Evolutionary conservation across 169 alveolate genomes (phyloP).

Genomic region (Plasmodium cynomolgi): DNA sequence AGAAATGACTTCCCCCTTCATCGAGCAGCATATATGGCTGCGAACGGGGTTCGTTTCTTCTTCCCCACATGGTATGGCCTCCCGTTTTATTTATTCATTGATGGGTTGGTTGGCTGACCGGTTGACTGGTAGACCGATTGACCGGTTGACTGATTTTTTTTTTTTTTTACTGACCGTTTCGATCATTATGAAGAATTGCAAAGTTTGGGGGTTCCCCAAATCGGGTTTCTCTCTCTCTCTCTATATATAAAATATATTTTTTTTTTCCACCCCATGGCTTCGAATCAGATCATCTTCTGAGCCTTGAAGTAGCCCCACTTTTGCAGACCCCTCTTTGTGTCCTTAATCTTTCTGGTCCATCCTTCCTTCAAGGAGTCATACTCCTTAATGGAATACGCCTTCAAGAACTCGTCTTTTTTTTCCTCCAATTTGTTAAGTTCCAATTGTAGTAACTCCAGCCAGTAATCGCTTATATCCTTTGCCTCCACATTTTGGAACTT

Average conservation of each 20-base stretch:
- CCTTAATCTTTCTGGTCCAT: constrained; percentile 41
- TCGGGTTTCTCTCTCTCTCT: background rate
- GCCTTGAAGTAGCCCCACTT: constrained; percentile 56
- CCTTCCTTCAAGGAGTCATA: constrained; percentile 10
- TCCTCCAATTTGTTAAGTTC: constrained; percentile 20
- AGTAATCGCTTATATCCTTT: constrained; percentile 37
- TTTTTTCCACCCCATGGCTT: background rate
- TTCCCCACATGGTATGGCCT: background rate
- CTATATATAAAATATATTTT: background rate
- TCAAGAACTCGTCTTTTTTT: constrained; percentile 31
- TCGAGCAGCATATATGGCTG: background rate
- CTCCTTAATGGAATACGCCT: background rate
- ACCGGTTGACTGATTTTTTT: background rate
- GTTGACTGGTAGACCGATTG: background rate
- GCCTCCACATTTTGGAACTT: constrained; percentile 30
- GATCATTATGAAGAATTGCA: background rate
- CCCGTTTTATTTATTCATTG: background rate
- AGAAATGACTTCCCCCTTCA: background rate
- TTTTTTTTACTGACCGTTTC: background rate
- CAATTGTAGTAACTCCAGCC: constrained; percentile 14
- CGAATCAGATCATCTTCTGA: background rate
- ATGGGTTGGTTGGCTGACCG: background rate
- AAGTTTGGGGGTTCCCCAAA: background rate
- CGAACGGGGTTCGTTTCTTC: background rate
- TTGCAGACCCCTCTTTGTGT: constrained; percentile 22